Evolutionary conservation across 257 asterid species (phyloP).

Genomic region (Scutellaria minor): DNA sequence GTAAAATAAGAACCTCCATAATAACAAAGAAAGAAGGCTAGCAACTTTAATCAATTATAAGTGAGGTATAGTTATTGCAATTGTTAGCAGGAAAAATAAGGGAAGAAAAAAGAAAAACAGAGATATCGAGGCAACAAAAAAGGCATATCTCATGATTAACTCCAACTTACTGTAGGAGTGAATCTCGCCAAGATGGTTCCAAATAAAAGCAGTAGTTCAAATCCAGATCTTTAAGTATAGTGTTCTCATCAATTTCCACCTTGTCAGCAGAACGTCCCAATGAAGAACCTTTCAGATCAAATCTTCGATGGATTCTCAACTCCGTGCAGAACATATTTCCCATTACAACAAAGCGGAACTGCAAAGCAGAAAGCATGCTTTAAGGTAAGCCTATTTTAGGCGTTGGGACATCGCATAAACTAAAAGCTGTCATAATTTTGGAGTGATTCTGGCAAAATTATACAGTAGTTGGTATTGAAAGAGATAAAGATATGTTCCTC

Average conservation of each 20-base stretch:
- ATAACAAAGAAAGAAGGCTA: not conserved
- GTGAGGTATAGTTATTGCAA: not conserved
- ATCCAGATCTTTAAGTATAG: constrained; percentile 96
- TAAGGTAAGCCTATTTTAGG: constrained; percentile 19
- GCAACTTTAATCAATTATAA: not conserved
- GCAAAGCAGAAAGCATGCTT: constrained; percentile 38
- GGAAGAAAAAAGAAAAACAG: not conserved
- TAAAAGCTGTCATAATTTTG: not conserved
- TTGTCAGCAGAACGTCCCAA: constrained; percentile 96
- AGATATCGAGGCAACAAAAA: not conserved
- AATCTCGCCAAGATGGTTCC: constrained; percentile 88
- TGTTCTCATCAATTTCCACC: constrained; percentile 87
- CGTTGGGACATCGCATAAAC: not conserved
- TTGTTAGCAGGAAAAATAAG: not conserved
- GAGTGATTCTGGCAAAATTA: not conserved
- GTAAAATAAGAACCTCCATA: not conserved
- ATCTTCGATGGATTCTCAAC: constrained; percentile 88
- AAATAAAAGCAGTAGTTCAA: constrained; percentile 91
- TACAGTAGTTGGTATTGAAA: not conserved
- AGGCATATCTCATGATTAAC: constrained; percentile 39
- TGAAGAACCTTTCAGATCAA: constrained; percentile 94
- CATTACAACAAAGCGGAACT: constrained; percentile 97
- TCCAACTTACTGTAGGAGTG: constrained; percentile 68
- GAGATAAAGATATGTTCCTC: not conserved
- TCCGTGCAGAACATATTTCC: constrained; percentile 99